Evolutionary conservation across 2,329 filamentous ascomycete species (phyloP).

Genomic region (Talaromyces sp.): DNA sequence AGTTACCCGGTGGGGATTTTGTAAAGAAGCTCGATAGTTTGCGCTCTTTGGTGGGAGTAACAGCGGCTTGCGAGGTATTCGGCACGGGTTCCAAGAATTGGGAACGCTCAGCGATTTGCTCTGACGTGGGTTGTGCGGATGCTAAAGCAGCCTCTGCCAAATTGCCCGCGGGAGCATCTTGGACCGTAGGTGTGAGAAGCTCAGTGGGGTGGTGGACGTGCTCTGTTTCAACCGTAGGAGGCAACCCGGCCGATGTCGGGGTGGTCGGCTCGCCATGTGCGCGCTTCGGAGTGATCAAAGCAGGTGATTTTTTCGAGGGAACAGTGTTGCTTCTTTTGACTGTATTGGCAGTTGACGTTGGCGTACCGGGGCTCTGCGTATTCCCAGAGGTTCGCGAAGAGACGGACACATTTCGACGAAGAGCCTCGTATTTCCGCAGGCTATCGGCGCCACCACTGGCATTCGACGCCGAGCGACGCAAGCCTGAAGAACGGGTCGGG

Average conservation of each 20-base stretch:
- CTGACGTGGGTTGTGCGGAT: conserved; percentile 5
- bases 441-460: conserved; percentile 86
- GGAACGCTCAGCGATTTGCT: conserved; percentile 11
- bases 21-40: conserved; percentile 64
- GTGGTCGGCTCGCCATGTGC: conserved; percentile 49
- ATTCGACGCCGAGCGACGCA: conserved; percentile 76
- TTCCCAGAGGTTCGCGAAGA: conserved; percentile 81
- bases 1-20: conserved; percentile 59
- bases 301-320: conserved; percentile 82
- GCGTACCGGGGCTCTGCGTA: conserved; percentile 60
- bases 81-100: conserved; percentile 38
- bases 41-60: conserved; percentile 61
- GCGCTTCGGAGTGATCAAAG: conserved; percentile 63
- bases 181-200: not conserved
- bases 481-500: conserved; percentile 7
- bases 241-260: conserved; percentile 35
- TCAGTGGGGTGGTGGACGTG: conserved; percentile 9
- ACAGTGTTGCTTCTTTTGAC: conserved; percentile 85
- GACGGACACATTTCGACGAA: conserved; percentile 84
- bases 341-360: conserved; percentile 50
- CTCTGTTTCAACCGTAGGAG: conserved; percentile 21
- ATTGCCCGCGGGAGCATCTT: not conserved
- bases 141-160: conserved; percentile 12
- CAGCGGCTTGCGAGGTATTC: conserved; percentile 26
- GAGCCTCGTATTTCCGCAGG: conserved; percentile 67